A percentile compares a stretch with the other conserved stretches of the same genome.
Evolutionary conservation across 2,329 filamentous ascomycete species (phyloP).

Genomic region (Diaporthe helianthi): DNA sequence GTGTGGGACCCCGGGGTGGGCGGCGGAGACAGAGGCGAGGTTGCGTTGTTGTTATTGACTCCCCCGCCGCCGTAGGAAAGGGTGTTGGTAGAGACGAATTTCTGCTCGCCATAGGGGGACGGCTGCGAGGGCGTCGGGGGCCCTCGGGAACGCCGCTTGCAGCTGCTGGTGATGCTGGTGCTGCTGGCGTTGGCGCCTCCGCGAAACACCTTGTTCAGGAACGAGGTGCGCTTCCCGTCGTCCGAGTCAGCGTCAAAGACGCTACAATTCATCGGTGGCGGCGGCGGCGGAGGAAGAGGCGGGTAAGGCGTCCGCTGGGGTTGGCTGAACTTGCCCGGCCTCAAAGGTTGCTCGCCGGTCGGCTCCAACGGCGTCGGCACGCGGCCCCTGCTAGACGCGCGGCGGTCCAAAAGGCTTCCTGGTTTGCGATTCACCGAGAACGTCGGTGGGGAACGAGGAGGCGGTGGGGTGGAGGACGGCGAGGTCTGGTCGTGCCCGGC

Average conservation of each 20-base stretch:
- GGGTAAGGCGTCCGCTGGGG: conserved; percentile 30
- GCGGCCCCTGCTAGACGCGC: conserved; percentile 7
- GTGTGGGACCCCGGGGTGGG: neutral
- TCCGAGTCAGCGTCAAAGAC: conserved; percentile 28
- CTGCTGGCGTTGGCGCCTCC: neutral
- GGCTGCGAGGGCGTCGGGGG: neutral
- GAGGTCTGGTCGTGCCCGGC: neutral
- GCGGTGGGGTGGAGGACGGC: conserved; percentile 11
- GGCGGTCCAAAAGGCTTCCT: conserved; percentile 29
- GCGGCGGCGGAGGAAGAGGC: conserved; percentile 17
- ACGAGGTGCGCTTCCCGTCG: conserved; percentile 20
- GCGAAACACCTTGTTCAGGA: conserved; percentile 28
- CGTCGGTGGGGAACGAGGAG: neutral
- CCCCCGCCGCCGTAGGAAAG: neutral
- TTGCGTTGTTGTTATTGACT: neutral
- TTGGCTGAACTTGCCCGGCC: neutral
- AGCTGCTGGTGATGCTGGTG: conserved; percentile 4
- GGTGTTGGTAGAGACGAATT: neutral
- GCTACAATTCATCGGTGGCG: neutral
- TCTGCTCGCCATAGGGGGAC: neutral
- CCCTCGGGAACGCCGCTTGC: conserved; percentile 5
- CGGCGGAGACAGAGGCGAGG: conserved; percentile 1
- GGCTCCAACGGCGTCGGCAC: conserved; percentile 18
- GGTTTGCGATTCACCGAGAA: neutral
- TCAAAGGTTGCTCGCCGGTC: neutral